Percentiles rank a stretch among this genome's conserved stretches.
phyloP scores from a whole-genome alignment of 208 protist species.

The Trypanosoma caninum region DNA sequence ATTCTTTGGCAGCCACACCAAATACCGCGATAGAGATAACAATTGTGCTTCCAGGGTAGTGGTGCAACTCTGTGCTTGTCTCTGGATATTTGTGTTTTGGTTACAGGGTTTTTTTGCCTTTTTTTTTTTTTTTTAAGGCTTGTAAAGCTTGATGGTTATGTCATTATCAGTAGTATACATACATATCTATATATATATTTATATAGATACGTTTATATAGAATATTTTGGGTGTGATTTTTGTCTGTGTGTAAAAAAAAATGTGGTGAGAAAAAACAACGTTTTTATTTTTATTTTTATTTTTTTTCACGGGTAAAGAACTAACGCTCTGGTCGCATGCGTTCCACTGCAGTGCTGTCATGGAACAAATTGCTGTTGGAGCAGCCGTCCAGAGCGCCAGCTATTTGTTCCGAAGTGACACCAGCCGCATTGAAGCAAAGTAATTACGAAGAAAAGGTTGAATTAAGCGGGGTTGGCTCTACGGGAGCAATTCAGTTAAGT shows the following conservation, averaged over 20 bases:
- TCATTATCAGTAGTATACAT: too few species aligned
- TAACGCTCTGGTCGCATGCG: not conserved
- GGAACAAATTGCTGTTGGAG: constrained; percentile 7
- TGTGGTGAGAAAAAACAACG: not conserved
- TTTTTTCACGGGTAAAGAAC: not conserved
- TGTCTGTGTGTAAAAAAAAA: not conserved
- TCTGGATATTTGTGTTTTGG: not conserved
- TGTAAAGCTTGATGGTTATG: not conserved
- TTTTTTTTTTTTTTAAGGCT: not conserved
- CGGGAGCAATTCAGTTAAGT: not conserved
- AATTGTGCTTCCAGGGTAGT: constrained; percentile 21
- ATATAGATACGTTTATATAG: too few species aligned
- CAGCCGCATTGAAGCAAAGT: not conserved
- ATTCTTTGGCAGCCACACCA: not conserved
- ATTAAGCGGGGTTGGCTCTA: not conserved
- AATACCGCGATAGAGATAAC: constrained; percentile 18
- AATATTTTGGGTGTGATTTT: too few species aligned
- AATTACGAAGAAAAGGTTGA: not conserved
- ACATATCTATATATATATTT: too few species aligned
- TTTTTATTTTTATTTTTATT: not conserved
- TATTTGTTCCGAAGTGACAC: not conserved
- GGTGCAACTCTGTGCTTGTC: not conserved
- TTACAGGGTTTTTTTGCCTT: not conserved
- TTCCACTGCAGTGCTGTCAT: not conserved
- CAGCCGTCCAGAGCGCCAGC: not conserved